Conservation (phyloP, 768 basidiomycete genomes). For the Favolaschia claudopus region DNA sequence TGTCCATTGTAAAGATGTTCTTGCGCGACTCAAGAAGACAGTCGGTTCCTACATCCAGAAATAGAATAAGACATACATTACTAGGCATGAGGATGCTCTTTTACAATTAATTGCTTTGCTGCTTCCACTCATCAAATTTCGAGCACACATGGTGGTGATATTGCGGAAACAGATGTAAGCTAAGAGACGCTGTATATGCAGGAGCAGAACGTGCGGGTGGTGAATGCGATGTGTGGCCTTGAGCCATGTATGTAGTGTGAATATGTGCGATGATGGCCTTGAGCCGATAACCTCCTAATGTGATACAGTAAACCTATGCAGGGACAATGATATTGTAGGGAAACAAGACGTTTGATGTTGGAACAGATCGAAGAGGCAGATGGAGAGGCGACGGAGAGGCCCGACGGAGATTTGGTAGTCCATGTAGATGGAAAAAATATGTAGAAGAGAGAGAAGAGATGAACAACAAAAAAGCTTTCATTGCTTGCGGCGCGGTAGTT, state of each 20-base stretch:
- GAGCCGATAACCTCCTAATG: conserved; percentile 28
- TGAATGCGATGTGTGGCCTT: conserved; percentile 32
- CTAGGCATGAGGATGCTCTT: not conserved
- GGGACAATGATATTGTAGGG: not conserved
- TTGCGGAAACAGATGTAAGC: no score
- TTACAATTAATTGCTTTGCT: not conserved
- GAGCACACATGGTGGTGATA: no score
- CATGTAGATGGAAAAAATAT: not conserved
- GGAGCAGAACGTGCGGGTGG: conserved; percentile 14
- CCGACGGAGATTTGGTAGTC: not conserved
- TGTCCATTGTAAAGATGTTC: conserved; percentile 58
- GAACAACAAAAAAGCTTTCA: conserved; percentile 30
- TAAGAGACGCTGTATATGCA: conserved; percentile 9
- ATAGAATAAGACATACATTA: not conserved
- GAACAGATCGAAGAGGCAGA: conserved; percentile 15
- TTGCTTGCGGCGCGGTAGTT: conserved; percentile 58
- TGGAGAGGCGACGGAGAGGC: conserved; percentile 9
- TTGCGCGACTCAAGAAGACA: conserved; percentile 59
- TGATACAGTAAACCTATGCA: conserved; percentile 23
- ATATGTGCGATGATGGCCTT: conserved; percentile 25
- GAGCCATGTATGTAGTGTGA: conserved; percentile 27
- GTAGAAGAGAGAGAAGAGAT: conserved; percentile 17
- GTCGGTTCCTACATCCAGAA: conserved; percentile 27
- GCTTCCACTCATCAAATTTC: no score
- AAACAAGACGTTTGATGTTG: conserved; percentile 7